Conservation (phyloP, 2,329 filamentous ascomycete genomes). For the Thielaviopsis ethacetica region DNA sequence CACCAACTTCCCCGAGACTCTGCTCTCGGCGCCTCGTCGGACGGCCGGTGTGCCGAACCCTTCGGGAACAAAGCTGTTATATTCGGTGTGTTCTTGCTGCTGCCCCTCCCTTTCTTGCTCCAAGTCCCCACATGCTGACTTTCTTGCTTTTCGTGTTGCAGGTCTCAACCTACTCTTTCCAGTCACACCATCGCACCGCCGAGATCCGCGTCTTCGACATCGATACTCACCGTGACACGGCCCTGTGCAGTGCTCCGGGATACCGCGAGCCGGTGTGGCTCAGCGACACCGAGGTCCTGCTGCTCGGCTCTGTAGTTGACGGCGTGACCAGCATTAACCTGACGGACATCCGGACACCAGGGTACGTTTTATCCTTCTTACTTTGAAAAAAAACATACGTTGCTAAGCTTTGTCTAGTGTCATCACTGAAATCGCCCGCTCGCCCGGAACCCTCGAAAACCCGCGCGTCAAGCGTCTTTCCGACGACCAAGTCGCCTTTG, state of each 20-base stretch:
- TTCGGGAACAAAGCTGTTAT: conserved; percentile 47
- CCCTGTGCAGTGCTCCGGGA: conserved; percentile 47
- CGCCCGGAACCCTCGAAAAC: conserved; percentile 35
- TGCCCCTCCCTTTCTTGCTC: background rate
- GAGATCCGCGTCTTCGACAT: conserved; percentile 55
- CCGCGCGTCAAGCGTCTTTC: conserved; percentile 39
- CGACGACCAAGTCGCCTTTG: conserved; percentile 34
- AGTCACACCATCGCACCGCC: conserved; percentile 49
- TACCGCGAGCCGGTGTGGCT: conserved; percentile 66
- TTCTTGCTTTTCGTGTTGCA: conserved; percentile 16
- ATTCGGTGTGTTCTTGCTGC: conserved; percentile 30
- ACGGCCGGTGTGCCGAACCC: conserved; percentile 54
- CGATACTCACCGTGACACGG: conserved; percentile 43
- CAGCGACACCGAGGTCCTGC: conserved; percentile 42
- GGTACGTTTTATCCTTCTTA: conserved; percentile 4
- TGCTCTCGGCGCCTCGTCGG: conserved; percentile 60
- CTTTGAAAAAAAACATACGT: background rate
- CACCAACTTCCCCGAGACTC: conserved; percentile 56
- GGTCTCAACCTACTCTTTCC: conserved; percentile 65
- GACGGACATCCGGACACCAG: conserved; percentile 14
- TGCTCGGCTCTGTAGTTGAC: conserved; percentile 34
- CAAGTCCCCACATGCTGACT: no score
- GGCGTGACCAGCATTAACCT: conserved; percentile 31
- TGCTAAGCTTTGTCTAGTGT: background rate
- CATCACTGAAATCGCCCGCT: conserved; percentile 6